Evolutionary conservation across 176 grass and related monocot genomes (phyloP).

Genomic region (Triticum dicoccoides): DNA sequence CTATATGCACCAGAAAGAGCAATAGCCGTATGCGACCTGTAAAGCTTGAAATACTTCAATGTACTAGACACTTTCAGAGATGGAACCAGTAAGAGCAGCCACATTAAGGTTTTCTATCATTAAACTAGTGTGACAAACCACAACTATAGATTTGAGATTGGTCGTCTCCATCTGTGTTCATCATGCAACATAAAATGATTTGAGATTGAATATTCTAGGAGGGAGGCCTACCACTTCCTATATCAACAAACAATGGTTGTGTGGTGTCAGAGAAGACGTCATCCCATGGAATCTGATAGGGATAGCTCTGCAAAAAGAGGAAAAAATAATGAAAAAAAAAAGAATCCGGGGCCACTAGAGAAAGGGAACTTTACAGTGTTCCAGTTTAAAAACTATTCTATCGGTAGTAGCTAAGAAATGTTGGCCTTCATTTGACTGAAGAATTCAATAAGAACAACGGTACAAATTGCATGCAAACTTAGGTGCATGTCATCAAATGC

Average conservation of each 20-base stretch:
- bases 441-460: background rate
- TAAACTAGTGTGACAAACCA: slow-evolving; percentile 11
- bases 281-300: slow-evolving; percentile 61
- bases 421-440: slow-evolving; percentile 11
- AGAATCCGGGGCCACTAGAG: slow-evolving; percentile 9
- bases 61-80: background rate
- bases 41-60: slow-evolving; percentile 17
- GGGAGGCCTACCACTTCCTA: slow-evolving; percentile 81
- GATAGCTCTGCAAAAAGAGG: slow-evolving; percentile 62
- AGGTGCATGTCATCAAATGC: background rate
- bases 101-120: background rate
- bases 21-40: background rate
- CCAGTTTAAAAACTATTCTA: background rate
- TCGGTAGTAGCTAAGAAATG: background rate
- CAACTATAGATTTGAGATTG: background rate
- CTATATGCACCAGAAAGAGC: slow-evolving; percentile 13
- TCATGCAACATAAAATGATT: slow-evolving; percentile 6
- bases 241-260: slow-evolving; percentile 71
- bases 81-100: background rate
- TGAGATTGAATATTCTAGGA: background rate
- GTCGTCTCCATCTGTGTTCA: slow-evolving; percentile 12
- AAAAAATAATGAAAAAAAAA: slow-evolving; percentile 7
- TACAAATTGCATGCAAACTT: background rate
- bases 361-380: slow-evolving; percentile 3
- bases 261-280: slow-evolving; percentile 57